Evolutionary conservation across 306 rosid genomes (phyloP), one percentile per base, ranked within the genome.

Genomic region (Ceratonia siliqua): DNA sequence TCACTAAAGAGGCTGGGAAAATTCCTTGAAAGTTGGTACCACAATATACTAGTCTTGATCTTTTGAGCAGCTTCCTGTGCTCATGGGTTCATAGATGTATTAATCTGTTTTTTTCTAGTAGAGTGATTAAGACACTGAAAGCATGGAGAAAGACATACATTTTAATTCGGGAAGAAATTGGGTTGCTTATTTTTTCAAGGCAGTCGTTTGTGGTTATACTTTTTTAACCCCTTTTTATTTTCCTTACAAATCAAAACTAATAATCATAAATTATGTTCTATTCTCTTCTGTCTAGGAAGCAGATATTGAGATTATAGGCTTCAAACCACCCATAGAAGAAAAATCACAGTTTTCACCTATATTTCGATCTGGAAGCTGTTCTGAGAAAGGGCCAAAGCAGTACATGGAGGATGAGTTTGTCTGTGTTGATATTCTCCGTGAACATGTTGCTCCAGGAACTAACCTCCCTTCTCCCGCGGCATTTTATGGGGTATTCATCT

Each of bases 301-400:
- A 75, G 76, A 75, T 70, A 42, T 70, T 57, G 81, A 41, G 39
- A 70, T 22, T 35, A 13, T 62, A 42, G 67, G 74, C 61, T 50
- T 70, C 18, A 70, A 79, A 57, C 54, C 79, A 41, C 24, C 78
- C 22, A 8, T 75, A 21, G 62, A 58, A 55, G 83, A 83, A 33
- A 74, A 41, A 24, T 57, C 72, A 1, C 55, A 56, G 28, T 74
- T 62, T 50, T 28, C 61, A 11, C 77, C 71, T n/a, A 49, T 75
- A 41, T 83, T 75, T 61, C 69, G 82, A 13, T 83, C 77, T 0
- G 82, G 87, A 39, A 83, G 84, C 49, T 83, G 76, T 59, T 79
- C 84, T n/a, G 84, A 79, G 48, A 83, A 64, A 70, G 79, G 87
- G 52, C 84, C 87, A 24, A 83, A 83, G 74, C 82, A 75, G 57